Percentiles rank a stretch among this genome's conserved stretches.
Evolutionary conservation across 2,329 filamentous ascomycete species (phyloP).

Genomic region (Alternaria triticimaculans): DNA sequence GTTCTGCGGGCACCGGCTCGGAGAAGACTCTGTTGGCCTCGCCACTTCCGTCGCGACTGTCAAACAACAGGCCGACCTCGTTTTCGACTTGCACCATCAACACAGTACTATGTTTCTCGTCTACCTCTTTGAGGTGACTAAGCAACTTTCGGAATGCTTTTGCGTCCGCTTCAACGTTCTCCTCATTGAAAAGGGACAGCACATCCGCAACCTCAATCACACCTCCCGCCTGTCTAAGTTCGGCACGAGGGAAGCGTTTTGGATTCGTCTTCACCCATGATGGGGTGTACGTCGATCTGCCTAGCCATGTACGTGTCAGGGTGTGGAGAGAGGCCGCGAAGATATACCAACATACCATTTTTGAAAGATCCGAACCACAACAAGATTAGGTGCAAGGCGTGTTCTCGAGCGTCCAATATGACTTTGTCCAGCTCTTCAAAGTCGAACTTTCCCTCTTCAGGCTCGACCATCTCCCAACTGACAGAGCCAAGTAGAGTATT

Average conservation of each 20-base stretch:
- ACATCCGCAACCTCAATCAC: slow-evolving; percentile 29
- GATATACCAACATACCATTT: slow-evolving; percentile 42
- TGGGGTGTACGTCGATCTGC: slow-evolving; percentile 34
- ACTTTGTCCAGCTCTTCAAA: slow-evolving; percentile 53
- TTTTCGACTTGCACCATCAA: slow-evolving; percentile 67
- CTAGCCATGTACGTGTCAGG: background rate
- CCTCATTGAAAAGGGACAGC: slow-evolving; percentile 44
- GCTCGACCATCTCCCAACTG: slow-evolving; percentile 58
- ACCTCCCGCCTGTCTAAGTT: slow-evolving; percentile 27
- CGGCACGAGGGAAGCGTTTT: slow-evolving; percentile 39
- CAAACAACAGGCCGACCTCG: slow-evolving; percentile 59
- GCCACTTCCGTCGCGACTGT: slow-evolving; percentile 55
- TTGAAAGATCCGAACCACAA: slow-evolving; percentile 60
- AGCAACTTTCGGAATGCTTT: slow-evolving; percentile 51
- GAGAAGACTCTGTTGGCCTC: slow-evolving; percentile 49
- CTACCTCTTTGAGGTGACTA: slow-evolving; percentile 53
- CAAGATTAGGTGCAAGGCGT: slow-evolving; percentile 51
- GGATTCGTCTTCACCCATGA: slow-evolving; percentile 43
- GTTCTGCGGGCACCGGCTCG: slow-evolving; percentile 46
- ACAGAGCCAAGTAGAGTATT: slow-evolving; percentile 57
- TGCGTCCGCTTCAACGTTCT: slow-evolving; percentile 45
- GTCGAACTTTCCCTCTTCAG: slow-evolving; percentile 53
- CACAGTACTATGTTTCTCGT: slow-evolving; percentile 57
- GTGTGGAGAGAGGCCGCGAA: background rate
- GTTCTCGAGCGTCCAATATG: slow-evolving; percentile 47